Percentiles rank a stretch among this genome's conserved stretches.
phyloP scores from a whole-genome alignment of 1,284 basidiomycete genomes.

The Ganoderma resinaceum region DNA sequence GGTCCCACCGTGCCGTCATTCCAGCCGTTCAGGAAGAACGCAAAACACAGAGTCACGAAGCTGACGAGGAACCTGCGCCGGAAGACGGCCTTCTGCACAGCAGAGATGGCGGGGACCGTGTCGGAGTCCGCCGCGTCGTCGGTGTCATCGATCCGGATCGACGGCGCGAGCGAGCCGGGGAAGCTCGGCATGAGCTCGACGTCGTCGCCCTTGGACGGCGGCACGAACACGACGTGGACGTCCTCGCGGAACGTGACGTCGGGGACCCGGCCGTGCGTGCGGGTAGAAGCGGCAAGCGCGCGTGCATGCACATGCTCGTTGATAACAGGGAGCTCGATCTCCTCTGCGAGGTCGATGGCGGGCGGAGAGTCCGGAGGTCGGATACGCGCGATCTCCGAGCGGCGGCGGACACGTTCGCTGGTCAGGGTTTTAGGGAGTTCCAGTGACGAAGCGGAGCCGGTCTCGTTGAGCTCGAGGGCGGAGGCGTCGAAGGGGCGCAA shows the following conservation, averaged over 20 bases:
- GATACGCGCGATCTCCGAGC: slow-evolving; percentile 33
- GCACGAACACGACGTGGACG: slow-evolving; percentile 10
- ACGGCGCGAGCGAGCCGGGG: slow-evolving; percentile 32
- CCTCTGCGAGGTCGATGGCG: slow-evolving; percentile 21
- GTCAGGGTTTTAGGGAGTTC: slow-evolving; percentile 26
- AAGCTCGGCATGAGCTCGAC: slow-evolving; percentile 34
- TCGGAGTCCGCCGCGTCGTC: slow-evolving; percentile 25
- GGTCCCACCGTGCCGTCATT: slow-evolving; percentile 69
- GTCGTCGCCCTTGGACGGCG: slow-evolving; percentile 20
- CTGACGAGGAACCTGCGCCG: slow-evolving; percentile 36
- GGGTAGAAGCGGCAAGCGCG: background rate
- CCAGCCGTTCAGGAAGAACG: slow-evolving; percentile 62
- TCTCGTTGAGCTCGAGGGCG: slow-evolving; percentile 11
- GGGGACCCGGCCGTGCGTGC: slow-evolving; percentile 5
- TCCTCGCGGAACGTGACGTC: slow-evolving; percentile 20
- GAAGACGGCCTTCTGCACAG: slow-evolving; percentile 27
- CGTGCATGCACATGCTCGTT: slow-evolving; percentile 8
- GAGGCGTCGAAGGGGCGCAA: background rate
- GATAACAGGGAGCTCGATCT: slow-evolving; percentile 32
- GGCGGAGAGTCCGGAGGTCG: slow-evolving; percentile 26
- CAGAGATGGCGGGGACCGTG: slow-evolving; percentile 30
- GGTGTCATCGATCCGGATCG: slow-evolving; percentile 22
- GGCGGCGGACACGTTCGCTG: slow-evolving; percentile 33
- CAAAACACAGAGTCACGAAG: slow-evolving; percentile 48
- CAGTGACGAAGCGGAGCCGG: slow-evolving; percentile 23